These are phyloP conservation scores for Tubosaeta sp. DNA, from an alignment of 768 basidiomycete species.

Conservation along the genomic window DNA sequence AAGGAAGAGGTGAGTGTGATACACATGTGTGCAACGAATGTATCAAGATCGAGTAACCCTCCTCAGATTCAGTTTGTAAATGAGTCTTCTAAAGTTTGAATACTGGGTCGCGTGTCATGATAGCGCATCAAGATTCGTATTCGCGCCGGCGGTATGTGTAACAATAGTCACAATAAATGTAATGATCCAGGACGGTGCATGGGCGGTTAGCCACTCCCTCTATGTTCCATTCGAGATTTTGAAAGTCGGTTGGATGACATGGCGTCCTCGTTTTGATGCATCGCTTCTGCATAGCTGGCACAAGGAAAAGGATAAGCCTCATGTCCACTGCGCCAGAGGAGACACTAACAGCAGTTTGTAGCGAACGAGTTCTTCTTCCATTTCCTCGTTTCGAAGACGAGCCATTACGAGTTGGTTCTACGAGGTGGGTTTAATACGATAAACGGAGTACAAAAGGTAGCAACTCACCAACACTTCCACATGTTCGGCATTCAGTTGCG, in stretches of 20 bases:
- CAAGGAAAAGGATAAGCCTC: neutral
- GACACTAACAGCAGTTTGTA: constrained; percentile 76
- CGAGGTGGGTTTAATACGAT: constrained; percentile 24
- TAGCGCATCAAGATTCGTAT: neutral
- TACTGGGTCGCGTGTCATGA: neutral
- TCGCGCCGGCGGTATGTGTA: constrained; percentile 13
- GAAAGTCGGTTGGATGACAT: constrained; percentile 63
- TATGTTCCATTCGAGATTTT: constrained; percentile 11
- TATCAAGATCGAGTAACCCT: neutral
- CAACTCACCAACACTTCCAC: constrained; percentile 62
- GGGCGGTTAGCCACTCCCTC: constrained; percentile 19
- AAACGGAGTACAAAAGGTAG: neutral
- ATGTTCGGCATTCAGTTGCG: constrained; percentile 80
- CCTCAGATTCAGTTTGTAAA: constrained; percentile 43
- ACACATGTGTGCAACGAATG: neutral
- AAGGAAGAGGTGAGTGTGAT: constrained; percentile 57
- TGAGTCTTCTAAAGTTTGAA: constrained; percentile 12
- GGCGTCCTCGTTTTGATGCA: constrained; percentile 73
- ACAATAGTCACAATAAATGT: constrained; percentile 1
- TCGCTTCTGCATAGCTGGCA: constrained; percentile 63
- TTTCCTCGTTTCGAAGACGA: constrained; percentile 84
- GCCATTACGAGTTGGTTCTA: constrained; percentile 90
- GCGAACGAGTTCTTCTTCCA: constrained; percentile 89
- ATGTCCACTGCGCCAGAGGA: neutral
- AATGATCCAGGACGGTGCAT: neutral